Percentiles rank a stretch among this genome's conserved stretches.
These are phyloP conservation scores for Paramecium caudatum DNA, from an alignment of 73 alveolate genomes.

Conservation along the genomic window DNA sequence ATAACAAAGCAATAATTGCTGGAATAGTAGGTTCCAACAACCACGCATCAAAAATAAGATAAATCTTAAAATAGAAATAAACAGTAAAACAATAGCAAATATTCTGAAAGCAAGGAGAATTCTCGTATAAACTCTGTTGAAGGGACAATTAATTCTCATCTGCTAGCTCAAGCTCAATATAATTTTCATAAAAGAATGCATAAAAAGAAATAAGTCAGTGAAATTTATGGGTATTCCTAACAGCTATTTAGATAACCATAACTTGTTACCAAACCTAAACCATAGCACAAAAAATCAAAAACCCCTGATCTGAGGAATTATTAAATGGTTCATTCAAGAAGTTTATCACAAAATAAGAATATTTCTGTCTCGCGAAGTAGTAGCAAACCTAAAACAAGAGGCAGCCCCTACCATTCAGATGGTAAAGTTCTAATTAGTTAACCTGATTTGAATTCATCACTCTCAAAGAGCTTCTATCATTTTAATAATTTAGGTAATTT, in stretches of 20 bases:
- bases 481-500: constrained; percentile 48
- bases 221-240: neutral
- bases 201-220: neutral
- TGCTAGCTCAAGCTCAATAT: constrained; percentile 53
- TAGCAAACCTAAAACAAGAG: constrained; percentile 63
- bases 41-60: constrained; percentile 40
- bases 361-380: constrained; percentile 28
- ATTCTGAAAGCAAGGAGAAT: constrained; percentile 32
- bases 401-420: constrained; percentile 54
- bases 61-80: neutral
- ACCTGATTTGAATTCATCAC: constrained; percentile 54
- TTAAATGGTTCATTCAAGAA: constrained; percentile 38
- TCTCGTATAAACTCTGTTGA: constrained; percentile 44
- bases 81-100: neutral
- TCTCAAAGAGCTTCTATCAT: constrained; percentile 55
- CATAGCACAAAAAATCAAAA: neutral
- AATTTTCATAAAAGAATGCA: constrained; percentile 33
- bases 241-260: neutral
- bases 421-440: constrained; percentile 56
- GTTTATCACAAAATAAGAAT: constrained; percentile 47
- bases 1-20: neutral
- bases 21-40: constrained; percentile 40
- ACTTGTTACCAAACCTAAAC: neutral
- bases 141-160: constrained; percentile 30
- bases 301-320: constrained; percentile 61